phyloP scores from a whole-genome alignment of 176 grass and related monocot species.

The Chrysopogon serrulatus region DNA sequence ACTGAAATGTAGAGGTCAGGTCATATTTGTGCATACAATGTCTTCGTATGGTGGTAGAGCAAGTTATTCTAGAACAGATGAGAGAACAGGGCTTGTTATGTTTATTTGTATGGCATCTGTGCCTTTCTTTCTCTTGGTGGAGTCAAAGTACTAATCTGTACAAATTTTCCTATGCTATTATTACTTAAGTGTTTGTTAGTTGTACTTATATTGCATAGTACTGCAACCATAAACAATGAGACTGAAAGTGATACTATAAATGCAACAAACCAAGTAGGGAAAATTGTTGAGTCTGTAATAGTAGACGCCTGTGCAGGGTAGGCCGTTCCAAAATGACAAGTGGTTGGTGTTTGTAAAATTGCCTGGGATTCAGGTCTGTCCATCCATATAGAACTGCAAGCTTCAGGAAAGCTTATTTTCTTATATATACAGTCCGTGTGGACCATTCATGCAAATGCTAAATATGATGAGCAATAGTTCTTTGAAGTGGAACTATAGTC shows the following conservation, averaged over 20 bases:
- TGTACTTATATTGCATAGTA: neutral
- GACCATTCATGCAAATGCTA: neutral
- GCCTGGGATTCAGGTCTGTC: neutral
- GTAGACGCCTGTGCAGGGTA: neutral
- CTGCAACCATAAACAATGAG: neutral
- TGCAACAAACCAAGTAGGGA: neutral
- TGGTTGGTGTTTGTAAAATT: neutral
- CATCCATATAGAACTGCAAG: neutral
- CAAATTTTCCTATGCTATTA: neutral
- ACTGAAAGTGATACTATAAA: neutral
- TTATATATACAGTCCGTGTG: neutral
- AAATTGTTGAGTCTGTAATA: neutral
- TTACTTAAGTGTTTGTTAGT: neutral
- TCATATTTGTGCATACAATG: neutral
- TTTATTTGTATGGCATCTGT: neutral
- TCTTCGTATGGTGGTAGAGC: neutral
- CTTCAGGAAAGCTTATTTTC: neutral
- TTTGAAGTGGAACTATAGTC: neutral
- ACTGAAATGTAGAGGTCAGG: neutral
- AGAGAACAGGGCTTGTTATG: neutral
- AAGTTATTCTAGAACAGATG: neutral
- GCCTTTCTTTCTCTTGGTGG: no score
- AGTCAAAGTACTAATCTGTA: neutral
- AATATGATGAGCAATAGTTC: neutral
- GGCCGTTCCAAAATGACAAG: neutral